Conservation (phyloP, 2,329 filamentous ascomycete genomes). For the Epicoccum sorghinum region DNA sequence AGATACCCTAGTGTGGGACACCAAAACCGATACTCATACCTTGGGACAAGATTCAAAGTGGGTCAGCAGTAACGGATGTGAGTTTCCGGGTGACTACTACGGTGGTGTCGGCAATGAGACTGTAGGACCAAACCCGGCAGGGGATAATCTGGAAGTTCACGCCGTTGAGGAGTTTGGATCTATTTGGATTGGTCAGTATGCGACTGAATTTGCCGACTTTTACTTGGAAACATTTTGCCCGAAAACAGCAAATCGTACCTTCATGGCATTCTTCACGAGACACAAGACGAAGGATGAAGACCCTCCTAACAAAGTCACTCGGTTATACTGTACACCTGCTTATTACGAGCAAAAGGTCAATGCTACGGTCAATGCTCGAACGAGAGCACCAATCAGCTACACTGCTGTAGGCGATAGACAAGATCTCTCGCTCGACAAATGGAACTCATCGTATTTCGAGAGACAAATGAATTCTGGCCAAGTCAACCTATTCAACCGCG, state of each 20-base stretch:
- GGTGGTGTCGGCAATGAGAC: constrained; percentile 21
- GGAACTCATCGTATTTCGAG: constrained; percentile 52
- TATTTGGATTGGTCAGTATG: constrained; percentile 54
- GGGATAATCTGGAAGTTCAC: background rate
- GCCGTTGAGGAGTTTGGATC: constrained; percentile 33
- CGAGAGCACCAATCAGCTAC: constrained; percentile 12
- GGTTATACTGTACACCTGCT: constrained; percentile 26
- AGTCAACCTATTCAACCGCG: background rate
- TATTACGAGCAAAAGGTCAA: constrained; percentile 57
- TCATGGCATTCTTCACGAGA: constrained; percentile 25
- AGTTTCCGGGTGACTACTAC: background rate
- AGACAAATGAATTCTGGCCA: constrained; percentile 15
- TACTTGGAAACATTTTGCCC: constrained; percentile 46
- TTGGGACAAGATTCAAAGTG: background rate
- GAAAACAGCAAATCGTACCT: constrained; percentile 41
- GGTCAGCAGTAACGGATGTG: background rate
- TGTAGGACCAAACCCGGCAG: background rate
- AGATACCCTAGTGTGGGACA: background rate
- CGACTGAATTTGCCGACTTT: constrained; percentile 36
- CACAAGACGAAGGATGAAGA: constrained; percentile 22
- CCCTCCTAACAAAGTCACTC: constrained; percentile 23
- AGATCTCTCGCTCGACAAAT: constrained; percentile 30
- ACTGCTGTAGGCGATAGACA: constrained; percentile 29
- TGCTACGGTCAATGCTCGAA: constrained; percentile 44
- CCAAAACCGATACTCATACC: background rate